Evolutionary conservation across 805 yeast species (phyloP), one percentile per base, ranked within the genome.

Genomic region (Candida chilensis): DNA sequence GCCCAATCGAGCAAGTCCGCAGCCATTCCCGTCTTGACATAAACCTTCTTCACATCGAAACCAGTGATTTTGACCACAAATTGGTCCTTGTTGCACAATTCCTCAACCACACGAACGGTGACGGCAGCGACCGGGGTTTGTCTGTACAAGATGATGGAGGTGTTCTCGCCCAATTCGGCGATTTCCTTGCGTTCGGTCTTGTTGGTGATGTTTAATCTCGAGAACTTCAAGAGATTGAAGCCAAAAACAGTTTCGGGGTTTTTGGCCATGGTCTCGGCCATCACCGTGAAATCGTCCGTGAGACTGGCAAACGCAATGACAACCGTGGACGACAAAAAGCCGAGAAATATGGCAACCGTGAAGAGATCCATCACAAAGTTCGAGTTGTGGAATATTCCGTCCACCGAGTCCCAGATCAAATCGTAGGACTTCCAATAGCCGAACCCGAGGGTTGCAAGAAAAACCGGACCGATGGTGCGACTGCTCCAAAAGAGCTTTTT

Each of bases 71-170:
- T 64, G 35, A 78, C 70, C 14, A 62, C 63, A 37, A 69, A 64
- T 17, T 61, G 52, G 11, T 59, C 54, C 16, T 54, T 52, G 6
- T 63, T 50, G 1, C 68, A 54, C 29, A 62, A 43, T 7, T 64
- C 60, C 27, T 60, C 63, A 27, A 68, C 57, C 8, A 7, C n/a
- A 11, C 6, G 18, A 7, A 60, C 35, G 1, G 78, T 64, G 18
- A 69, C 58, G 21, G 77, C 57, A 0, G 87, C 86, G 45, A 83
- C 75, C 12, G 92, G 88, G 1, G 77, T 60, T n/a, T 70, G 71
- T 45, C 88, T 70, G 54, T 81, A 82, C 12, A 70, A 47, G 17
- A 80, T 62, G 24, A 78, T 44, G 30, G 67, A 70, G 1, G 85
- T 61, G 39, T 77, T 70, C 11, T 62, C 57, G 14, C 69, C 67